phyloP scores from a whole-genome alignment of 1,284 basidiomycete species.

The Puccinia coronata region DNA sequence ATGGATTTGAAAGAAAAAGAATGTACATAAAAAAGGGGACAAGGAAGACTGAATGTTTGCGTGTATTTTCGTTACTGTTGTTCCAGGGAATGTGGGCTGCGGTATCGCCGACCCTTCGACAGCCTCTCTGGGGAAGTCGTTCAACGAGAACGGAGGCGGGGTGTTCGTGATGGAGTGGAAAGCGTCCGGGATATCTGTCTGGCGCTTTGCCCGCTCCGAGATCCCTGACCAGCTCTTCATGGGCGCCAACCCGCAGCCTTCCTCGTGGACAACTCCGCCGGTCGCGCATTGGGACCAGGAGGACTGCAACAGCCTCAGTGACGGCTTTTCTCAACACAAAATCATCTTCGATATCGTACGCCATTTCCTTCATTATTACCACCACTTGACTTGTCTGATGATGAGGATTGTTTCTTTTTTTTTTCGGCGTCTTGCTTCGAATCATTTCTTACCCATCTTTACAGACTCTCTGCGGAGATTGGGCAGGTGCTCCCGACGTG shows the following conservation, averaged over 20 bases:
- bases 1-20: not conserved
- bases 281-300: slow-evolving; percentile 67
- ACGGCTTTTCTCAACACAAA: slow-evolving; percentile 70
- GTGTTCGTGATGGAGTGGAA: slow-evolving; percentile 76
- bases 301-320: slow-evolving; percentile 66
- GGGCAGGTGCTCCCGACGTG: slow-evolving; percentile 70
- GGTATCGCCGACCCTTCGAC: slow-evolving; percentile 65
- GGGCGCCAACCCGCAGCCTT: slow-evolving; percentile 65
- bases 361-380: slow-evolving; percentile 62
- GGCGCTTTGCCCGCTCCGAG: slow-evolving; percentile 58
- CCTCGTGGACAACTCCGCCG: slow-evolving; percentile 64
- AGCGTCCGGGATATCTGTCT: slow-evolving; percentile 69
- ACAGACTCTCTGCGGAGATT: slow-evolving; percentile 76
- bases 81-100: slow-evolving; percentile 68
- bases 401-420: slow-evolving; percentile 54
- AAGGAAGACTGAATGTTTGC: not conserved
- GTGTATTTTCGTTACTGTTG: not conserved
- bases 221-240: slow-evolving; percentile 70
- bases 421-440: slow-evolving; percentile 64
- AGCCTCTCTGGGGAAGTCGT: slow-evolving; percentile 68
- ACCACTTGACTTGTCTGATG: too few relatives aligned
- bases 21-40: not conserved
- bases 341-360: slow-evolving; percentile 67
- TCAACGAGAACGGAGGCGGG: slow-evolving; percentile 72
- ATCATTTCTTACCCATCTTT: slow-evolving; percentile 59